Conservation (phyloP, 768 basidiomycete species). For the Rhodotorula babjevae region DNA sequence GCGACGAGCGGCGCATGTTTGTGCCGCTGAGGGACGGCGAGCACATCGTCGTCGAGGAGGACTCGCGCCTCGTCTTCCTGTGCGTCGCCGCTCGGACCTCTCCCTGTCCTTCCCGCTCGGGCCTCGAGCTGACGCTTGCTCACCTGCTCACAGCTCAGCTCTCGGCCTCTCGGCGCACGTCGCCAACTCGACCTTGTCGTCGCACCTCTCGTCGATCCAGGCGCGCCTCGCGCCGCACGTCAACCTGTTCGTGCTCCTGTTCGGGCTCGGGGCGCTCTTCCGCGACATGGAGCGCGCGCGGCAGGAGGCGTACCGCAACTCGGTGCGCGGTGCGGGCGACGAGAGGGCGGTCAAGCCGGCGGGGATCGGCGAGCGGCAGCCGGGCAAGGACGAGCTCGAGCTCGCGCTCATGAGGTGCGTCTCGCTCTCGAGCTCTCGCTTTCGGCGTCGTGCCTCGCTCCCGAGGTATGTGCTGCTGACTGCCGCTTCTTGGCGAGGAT, state of each 20-base stretch:
- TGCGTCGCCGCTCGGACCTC: not conserved
- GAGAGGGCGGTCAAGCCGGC: conserved; percentile 3
- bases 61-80: conserved; percentile 32
- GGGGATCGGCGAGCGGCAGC: conserved; percentile 22
- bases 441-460: not conserved
- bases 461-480: not conserved
- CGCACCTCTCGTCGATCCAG: conserved; percentile 15
- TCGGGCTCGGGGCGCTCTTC: conserved; percentile 17
- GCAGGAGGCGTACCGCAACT: conserved; percentile 16
- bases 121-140: not conserved
- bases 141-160: conserved; percentile 13
- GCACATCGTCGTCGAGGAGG: conserved; percentile 29
- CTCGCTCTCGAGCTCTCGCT: no score
- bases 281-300: conserved; percentile 12
- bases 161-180: conserved; percentile 23
- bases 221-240: conserved; percentile 24
- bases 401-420: conserved; percentile 27
- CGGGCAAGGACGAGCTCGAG: conserved; percentile 22
- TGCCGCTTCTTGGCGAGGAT: fast-evolving
- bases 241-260: conserved; percentile 35
- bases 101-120: not conserved
- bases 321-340: not conserved
- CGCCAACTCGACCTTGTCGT: conserved; percentile 1
- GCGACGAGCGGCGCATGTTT: conserved; percentile 11
- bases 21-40: conserved; percentile 11